Base-by-base conservation (phyloP, 2,329 filamentous ascomycete species). In the Fusarium subtropicale region DNA sequence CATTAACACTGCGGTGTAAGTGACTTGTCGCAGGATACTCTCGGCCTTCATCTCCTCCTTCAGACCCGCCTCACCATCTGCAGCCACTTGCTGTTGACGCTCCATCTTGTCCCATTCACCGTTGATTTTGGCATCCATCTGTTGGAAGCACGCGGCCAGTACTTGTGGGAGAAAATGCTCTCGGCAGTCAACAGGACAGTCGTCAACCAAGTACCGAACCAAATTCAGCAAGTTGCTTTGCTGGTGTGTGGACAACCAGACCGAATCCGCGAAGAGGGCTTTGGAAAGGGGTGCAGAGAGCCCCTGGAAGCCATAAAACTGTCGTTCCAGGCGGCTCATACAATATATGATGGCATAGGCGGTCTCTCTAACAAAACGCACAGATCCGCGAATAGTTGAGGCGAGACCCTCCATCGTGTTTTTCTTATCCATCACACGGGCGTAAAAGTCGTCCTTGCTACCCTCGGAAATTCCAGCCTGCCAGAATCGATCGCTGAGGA, bases 1-100 rank as follows among this genome's bases (percentile, higher is more conserved):
- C 86, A 98, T 93, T 73, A 96, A 90, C 31, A 97, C 93, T 2
- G 94, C 93, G 5, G 93, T 93, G 79, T 97, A 96, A 0, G 95
- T 97, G 51, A 98, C 86, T 77, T 97, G 94, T 22, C 96, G 89
- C 46, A 99, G 83, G 31, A 99, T 97, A 76, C 95, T 98, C 79
- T 99, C 96, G 9, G 93, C 91, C 80, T 97, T 97, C 96, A 99
- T 99, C 81, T 99, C 96, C 71, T 97, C 94, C 2, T 92, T 92
- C 55, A 99, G 82, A 63, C 76, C 79, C n/a, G 92, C 92, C 57
- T 94, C 93, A 22, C 90, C 90, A 5, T 90, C 90, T 2, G 90
- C 86, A 42, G 87, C 86, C 15, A 89, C 82, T 22, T 82, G 83
- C 71, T 91, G 86, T 67, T 88, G 82, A 67, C 86, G 81, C 76